Evolutionary conservation across 2,329 filamentous ascomycete genomes (phyloP), one percentile per base, ranked within the genome.

Genomic region (Pseudogymnoascus sp.): DNA sequence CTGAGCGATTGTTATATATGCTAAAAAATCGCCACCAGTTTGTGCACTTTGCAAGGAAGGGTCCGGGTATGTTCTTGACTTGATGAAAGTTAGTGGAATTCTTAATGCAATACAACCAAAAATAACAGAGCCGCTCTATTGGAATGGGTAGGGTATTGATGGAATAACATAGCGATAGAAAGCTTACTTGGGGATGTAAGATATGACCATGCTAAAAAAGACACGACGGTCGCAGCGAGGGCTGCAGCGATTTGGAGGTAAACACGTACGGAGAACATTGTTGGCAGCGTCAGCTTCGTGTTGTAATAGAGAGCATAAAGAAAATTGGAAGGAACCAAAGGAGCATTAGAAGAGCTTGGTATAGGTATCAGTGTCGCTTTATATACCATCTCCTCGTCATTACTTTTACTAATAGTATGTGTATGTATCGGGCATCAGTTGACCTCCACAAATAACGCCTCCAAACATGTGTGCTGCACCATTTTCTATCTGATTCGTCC

Each of bases 1-100:
- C 65, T 3, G 65, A 13, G 24, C 64, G 61, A 3, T 70, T 70
- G 38, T 50, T 53, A 13, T 64, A 70, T 1, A 59, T 61, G 35
- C 67, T 65, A 5, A 67, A 50, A 6, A 71, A 59, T 2, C 70
- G 68, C 71, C 71, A 72, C 19, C 71, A 21, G 42, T 72, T 65
- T 2, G 70, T 67, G 26, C 71, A 68, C 24, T 68, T 68, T 1
- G 70, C 71, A 29, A 69, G 31, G 21, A 71, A 69, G 0, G 71
- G 71, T 2, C 71, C 70, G 0, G 70, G 71, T 24, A 71, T 63
- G 2, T 62, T 59, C 33, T 50, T 67, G 8, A 69, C 35, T 29
- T 31, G 62, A 37, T 56, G 35, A 7, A 67, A 13, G 21, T 50
- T 29, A 50, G 21, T 29, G 21, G 44, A 26, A 26, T 47, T 24